Conservation (phyloP, 2,329 filamentous ascomycete genomes). For the Pseudogymnoascus sp. region DNA sequence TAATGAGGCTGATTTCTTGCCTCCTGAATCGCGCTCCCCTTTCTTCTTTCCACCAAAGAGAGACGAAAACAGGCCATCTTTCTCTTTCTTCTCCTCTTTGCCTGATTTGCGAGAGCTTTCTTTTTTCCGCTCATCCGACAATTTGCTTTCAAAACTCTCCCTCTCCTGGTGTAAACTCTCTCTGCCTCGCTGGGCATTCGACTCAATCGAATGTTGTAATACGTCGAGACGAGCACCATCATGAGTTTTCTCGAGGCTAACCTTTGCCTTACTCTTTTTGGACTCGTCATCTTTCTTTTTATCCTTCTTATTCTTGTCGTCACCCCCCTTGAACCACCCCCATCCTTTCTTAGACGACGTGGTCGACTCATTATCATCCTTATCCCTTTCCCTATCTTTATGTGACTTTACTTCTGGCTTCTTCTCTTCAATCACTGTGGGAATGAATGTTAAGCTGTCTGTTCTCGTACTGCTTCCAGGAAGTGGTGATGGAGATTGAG, state of each 20-base stretch:
- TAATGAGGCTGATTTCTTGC: constrained; percentile 65
- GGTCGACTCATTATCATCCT: constrained; percentile 51
- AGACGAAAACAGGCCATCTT: constrained; percentile 86
- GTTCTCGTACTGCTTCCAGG: constrained; percentile 65
- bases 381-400: constrained; percentile 46
- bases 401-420: constrained; percentile 68
- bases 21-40: constrained; percentile 62
- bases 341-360: constrained; percentile 67
- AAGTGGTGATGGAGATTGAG: constrained; percentile 57
- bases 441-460: constrained; percentile 72
- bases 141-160: constrained; percentile 60
- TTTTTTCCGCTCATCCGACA: constrained; percentile 78
- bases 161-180: constrained; percentile 82
- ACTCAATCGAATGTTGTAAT: constrained; percentile 80
- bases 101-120: constrained; percentile 65
- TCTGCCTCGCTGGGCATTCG: constrained; percentile 52
- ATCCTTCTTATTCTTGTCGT: constrained; percentile 67
- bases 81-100: constrained; percentile 75
- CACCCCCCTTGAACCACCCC: constrained; percentile 73
- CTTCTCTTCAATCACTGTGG: constrained; percentile 66
- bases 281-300: constrained; percentile 52
- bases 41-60: constrained; percentile 91
- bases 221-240: constrained; percentile 81
- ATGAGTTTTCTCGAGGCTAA: constrained; percentile 50
- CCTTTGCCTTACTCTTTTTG: constrained; percentile 61